Base-by-base conservation (phyloP, 768 basidiomycete genomes). In the Trametes coccinea region DNA sequence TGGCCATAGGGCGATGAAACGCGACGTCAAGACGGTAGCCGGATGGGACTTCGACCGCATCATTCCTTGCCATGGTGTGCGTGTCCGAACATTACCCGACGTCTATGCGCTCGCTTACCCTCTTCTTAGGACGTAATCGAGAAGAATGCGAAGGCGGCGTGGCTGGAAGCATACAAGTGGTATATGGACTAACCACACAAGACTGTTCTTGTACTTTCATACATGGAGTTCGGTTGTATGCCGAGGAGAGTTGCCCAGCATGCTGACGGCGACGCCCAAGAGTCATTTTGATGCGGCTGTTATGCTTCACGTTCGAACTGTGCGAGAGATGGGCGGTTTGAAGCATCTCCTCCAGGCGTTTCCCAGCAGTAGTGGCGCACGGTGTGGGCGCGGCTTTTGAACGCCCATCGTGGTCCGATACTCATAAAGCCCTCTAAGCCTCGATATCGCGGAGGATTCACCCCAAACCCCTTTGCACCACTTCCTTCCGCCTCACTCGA, bases 11-110 rank as follows among this genome's bases (percentile, higher is more conserved):
- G 75, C 74, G 14, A 90, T 91, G 88, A 78, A 77, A 47, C 78
- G 82, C 22, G 86, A 89, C 63, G 85, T 82, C 5, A 82, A 79
- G 66, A 84, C 79, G 1, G 90, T 93, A 2, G 78, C 82, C 1
- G 78, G 72, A 0, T 93, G 92, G 92, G 84, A 87, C 65, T 90
- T 90, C 68, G 79, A 86, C 5, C 76, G 85, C 46, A 86, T 90
- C 64, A 90, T 90, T 46, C 87, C 88, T 59, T 91, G 89, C 64
- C 89, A 91, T 71, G 82, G 81, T 30, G 82, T 81, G 56, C 61
- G 78, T 66, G 17, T n/a, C 39, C 30, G 71, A 60, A 13, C 46
- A 50, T 9, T 22, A 54, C 13, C 31, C 16, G 30, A 40, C 31
- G 29, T 48, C 10, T 22, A 40, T 48, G 22, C 13, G 29, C n/a